Conservation (phyloP, 306 rosid species). For the Boehmeria nivea region DNA sequence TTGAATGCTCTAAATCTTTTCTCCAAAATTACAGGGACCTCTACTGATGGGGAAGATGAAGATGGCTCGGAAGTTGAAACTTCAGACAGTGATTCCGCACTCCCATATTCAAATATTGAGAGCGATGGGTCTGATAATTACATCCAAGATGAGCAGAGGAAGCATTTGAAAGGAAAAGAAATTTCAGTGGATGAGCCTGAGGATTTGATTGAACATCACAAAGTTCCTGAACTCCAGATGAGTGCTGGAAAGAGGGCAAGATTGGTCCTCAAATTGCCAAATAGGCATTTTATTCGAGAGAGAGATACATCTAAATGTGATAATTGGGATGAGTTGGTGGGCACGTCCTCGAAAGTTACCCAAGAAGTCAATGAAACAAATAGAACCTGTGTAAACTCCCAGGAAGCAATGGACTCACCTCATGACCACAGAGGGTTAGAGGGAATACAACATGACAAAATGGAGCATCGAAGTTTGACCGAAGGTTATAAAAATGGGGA, state of each 20-base stretch:
- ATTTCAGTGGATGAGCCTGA: constrained; percentile 43
- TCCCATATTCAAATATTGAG: constrained; percentile 58
- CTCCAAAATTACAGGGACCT: constrained; percentile 78
- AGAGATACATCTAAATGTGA: constrained; percentile 20
- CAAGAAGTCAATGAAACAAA: constrained; percentile 37
- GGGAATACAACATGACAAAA: constrained; percentile 28
- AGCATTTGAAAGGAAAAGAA: constrained; percentile 66
- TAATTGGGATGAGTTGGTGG: constrained; percentile 44
- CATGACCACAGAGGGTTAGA: constrained; percentile 33
- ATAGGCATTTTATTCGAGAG: constrained; percentile 29
- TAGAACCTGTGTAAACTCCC: constrained; percentile 24
- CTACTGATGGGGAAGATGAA: constrained; percentile 76
- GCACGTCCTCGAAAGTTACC: constrained; percentile 56
- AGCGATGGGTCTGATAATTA: constrained; percentile 72
- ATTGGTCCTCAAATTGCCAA: constrained; percentile 72
- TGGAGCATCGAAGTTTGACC: constrained; percentile 36
- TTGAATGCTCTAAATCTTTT: constrained; percentile 79
- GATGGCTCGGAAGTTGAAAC: constrained; percentile 55
- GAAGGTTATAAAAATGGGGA: constrained; percentile 35
- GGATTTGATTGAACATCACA: constrained; percentile 32
- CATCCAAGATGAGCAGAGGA: constrained; percentile 40
- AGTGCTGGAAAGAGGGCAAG: constrained; percentile 52
- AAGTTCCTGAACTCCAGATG: constrained; percentile 35
- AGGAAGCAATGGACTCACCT: too few species aligned
- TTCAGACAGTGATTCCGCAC: constrained; percentile 75